Percentiles rank a stretch among this genome's conserved stretches.
Evolutionary conservation across 305 asterid species (phyloP).

Genomic region (Fraxinus dipetala): DNA sequence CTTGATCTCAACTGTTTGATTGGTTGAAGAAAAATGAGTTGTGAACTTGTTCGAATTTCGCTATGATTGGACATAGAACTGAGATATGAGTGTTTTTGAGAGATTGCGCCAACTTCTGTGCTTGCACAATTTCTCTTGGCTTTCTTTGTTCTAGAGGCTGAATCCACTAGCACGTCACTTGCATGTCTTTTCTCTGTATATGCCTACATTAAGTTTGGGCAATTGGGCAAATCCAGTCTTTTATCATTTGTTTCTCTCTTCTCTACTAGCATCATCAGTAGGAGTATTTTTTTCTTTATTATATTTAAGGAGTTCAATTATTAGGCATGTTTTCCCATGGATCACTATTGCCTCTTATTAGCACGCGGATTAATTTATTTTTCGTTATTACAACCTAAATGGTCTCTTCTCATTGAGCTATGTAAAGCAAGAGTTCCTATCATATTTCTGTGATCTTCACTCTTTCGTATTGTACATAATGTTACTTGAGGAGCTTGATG

Average conservation of each 20-base stretch:
- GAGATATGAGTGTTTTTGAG: background rate
- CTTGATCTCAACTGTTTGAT: background rate
- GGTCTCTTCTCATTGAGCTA: constrained; percentile 1
- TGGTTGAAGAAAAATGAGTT: background rate
- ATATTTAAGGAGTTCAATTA: background rate
- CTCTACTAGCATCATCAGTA: background rate
- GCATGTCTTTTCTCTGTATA: background rate
- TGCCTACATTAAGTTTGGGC: background rate
- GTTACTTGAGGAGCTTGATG: background rate
- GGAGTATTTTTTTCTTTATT: constrained; percentile 1
- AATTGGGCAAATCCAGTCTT: background rate
- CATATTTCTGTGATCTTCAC: constrained; percentile 4
- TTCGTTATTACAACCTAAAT: background rate
- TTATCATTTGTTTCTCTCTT: background rate
- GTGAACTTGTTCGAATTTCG: too few species aligned
- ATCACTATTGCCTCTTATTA: background rate
- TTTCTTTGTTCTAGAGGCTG: background rate
- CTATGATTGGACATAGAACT: background rate
- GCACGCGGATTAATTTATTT: background rate
- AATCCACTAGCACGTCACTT: background rate
- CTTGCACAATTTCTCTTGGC: background rate
- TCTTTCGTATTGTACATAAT: background rate
- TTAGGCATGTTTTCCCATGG: background rate
- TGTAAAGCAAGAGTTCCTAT: background rate
- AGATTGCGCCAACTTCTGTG: background rate